Evolutionary conservation across 176 grass and related monocot genomes (phyloP).

Genomic region (Saccharum spontaneum): DNA sequence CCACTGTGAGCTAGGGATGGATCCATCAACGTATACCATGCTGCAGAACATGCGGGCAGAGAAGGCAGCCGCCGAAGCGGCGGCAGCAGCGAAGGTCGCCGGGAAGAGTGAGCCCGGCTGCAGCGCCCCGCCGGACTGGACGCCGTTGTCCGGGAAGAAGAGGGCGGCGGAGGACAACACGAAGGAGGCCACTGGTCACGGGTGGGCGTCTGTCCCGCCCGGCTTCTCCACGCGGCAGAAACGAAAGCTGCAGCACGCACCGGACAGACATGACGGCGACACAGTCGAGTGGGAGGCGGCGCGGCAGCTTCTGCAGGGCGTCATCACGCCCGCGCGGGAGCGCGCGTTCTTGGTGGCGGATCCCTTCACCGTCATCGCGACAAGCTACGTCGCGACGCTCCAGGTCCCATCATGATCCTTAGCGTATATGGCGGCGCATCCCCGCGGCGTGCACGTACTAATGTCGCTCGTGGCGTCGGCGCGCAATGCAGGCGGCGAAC

Average conservation of each 20-base stretch:
- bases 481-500: constrained; percentile 17
- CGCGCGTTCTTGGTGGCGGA: constrained; percentile 2
- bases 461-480: neutral
- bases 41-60: neutral
- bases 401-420: neutral
- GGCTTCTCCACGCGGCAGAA: neutral
- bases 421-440: neutral
- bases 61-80: neutral
- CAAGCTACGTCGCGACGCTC: neutral
- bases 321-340: constrained; percentile 18
- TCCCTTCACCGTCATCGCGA: constrained; percentile 8
- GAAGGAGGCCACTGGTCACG: neutral
- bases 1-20: neutral
- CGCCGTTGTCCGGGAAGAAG: constrained; percentile 11
- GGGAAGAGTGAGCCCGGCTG: neutral
- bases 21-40: neutral
- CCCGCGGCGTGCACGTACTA: no score
- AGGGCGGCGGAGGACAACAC: neutral
- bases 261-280: constrained; percentile 14
- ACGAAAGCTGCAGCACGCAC: neutral
- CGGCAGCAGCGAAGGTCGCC: neutral
- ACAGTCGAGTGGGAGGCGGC: neutral
- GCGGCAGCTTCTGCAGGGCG: constrained; percentile 13
- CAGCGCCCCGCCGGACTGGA: neutral
- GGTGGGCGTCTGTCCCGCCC: neutral